These are phyloP conservation scores for Penicillium silybi DNA, from an alignment of 495 filamentous ascomycete genomes.

Conservation along the genomic window DNA sequence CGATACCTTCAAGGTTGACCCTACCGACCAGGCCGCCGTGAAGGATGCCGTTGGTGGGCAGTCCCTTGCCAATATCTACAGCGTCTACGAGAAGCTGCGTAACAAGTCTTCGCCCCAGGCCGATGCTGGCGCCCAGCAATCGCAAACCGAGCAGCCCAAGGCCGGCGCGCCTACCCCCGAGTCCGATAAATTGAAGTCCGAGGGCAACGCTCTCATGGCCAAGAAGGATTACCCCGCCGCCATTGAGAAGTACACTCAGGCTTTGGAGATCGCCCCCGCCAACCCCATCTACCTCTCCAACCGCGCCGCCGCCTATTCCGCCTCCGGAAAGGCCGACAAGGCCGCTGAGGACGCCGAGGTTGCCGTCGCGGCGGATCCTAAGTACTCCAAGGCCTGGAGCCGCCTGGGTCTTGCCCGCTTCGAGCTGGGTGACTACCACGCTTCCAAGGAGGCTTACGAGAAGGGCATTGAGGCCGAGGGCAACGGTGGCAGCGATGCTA, in stretches of 20 bases:
- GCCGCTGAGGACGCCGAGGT: slow-evolving; percentile 84
- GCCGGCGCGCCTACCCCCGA: slow-evolving; percentile 50
- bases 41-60: slow-evolving; percentile 75
- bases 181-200: slow-evolving; percentile 82
- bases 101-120: slow-evolving; percentile 49
- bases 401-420: slow-evolving; percentile 85
- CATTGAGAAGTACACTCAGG: slow-evolving; percentile 81
- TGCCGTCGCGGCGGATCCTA: slow-evolving; percentile 78
- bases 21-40: slow-evolving; percentile 66
- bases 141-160: slow-evolving; percentile 27
- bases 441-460: slow-evolving; percentile 89
- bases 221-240: slow-evolving; percentile 80
- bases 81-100: slow-evolving; percentile 93
- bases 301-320: slow-evolving; percentile 87
- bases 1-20: slow-evolving; percentile 92
- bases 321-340: slow-evolving; percentile 71
- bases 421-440: slow-evolving; percentile 83
- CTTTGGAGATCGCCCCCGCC: slow-evolving; percentile 69
- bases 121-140: slow-evolving; percentile 13
- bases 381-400: slow-evolving; percentile 95
- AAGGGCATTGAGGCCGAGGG: slow-evolving; percentile 93
- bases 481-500: slow-evolving; percentile 72
- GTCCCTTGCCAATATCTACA: slow-evolving; percentile 84
- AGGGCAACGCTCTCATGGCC: slow-evolving; percentile 91
- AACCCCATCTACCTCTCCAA: slow-evolving; percentile 98